A percentile compares a stretch with the other conserved stretches of the same genome.
Conservation (phyloP, 108 stramenopile species). For the Nannochloropsis gaditana region DNA sequence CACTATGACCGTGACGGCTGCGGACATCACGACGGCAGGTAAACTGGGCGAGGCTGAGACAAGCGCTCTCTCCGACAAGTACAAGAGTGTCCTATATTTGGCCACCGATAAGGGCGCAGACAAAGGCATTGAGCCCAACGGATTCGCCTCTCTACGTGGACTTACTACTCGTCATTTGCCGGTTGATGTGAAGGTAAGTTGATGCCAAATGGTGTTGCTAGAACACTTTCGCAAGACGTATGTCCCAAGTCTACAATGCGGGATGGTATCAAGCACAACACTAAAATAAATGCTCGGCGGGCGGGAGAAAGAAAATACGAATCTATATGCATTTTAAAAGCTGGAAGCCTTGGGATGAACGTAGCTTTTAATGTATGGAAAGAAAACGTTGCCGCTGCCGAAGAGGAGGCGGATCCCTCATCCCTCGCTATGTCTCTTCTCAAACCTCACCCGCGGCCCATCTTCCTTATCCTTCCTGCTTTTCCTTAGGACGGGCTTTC, state of each 20-base stretch:
- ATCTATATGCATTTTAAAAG: too few relatives aligned
- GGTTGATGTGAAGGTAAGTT: conserved; percentile 11
- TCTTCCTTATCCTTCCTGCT: neutral
- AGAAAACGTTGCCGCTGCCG: too few relatives aligned
- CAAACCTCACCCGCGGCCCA: neutral
- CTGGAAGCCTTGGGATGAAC: too few relatives aligned
- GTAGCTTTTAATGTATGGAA: too few relatives aligned
- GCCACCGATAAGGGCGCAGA: neutral
- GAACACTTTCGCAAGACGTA: too few relatives aligned
- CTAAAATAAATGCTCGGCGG: too few relatives aligned
- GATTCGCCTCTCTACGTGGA: neutral
- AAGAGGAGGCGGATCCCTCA: too few relatives aligned
- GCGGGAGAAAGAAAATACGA: too few relatives aligned
- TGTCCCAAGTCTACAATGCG: too few relatives aligned
- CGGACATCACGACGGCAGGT: neutral
- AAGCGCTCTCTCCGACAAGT: conserved; percentile 5
- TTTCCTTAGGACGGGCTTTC: neutral
- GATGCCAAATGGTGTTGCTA: neutral
- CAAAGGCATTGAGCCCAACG: neutral
- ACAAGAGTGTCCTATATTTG: conserved; percentile 17
- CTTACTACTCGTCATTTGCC: neutral
- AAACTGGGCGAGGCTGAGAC: neutral
- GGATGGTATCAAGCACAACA: too few relatives aligned
- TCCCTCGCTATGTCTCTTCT: too few relatives aligned
- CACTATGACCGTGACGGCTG: neutral